A percentile compares a stretch with the other conserved stretches of the same genome.
Evolutionary conservation across 148 eudicot genomes (phyloP).

Genomic region (Cornus suecica): DNA sequence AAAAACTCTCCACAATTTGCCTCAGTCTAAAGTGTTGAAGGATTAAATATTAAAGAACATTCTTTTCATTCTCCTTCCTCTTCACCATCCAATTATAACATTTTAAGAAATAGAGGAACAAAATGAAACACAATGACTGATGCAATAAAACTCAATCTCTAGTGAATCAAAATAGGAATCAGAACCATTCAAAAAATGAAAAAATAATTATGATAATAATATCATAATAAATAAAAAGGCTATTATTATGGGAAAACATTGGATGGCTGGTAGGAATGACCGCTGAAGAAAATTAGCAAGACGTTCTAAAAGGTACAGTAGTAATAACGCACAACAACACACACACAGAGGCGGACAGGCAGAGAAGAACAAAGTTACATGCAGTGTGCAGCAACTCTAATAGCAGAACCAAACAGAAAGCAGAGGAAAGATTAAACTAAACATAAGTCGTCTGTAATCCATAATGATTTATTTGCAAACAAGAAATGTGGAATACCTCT

Average conservation of each 20-base stretch:
- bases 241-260: too few species aligned
- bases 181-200: too few species aligned
- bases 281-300: too few species aligned
- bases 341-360: too few species aligned
- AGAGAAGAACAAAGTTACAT: background rate
- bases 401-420: background rate
- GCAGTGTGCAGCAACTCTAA: background rate
- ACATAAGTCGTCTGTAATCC: background rate
- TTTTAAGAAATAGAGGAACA: slow-evolving; percentile 1
- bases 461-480: background rate
- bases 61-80: background rate
- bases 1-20: background rate
- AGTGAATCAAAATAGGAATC: too few species aligned
- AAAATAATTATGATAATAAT: too few species aligned
- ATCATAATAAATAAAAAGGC: too few species aligned
- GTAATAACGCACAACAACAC: too few species aligned
- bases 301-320: too few species aligned
- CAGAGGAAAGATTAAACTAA: background rate
- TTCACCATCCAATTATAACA: background rate
- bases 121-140: background rate
- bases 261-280: too few species aligned
- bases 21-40: background rate
- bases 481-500: slow-evolving; percentile 36
- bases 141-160: background rate
- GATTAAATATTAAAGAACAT: background rate